Conservation (phyloP, 2,329 filamentous ascomycete species). For the Cercospora sp. region DNA sequence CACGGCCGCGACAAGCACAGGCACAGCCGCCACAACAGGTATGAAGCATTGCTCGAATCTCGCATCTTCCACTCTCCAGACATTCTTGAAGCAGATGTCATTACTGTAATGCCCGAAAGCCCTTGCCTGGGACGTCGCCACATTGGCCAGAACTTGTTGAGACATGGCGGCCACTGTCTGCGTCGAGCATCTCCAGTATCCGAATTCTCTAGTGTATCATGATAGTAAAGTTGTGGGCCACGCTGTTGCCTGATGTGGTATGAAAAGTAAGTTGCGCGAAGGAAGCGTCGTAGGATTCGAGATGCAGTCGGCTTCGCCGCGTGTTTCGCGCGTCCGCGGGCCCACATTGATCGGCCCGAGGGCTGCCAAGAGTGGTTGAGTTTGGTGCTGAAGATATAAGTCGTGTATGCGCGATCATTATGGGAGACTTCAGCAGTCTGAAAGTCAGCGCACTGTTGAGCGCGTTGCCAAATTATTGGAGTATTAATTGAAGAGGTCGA, state of each 20-base stretch:
- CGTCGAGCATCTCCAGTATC: neutral
- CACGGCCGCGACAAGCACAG: constrained; percentile 40
- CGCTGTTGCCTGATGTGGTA: neutral
- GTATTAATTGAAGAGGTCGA: neutral
- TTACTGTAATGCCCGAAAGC: neutral
- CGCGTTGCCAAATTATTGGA: neutral
- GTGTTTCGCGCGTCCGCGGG: neutral
- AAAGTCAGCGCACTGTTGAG: neutral
- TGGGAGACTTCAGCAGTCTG: neutral
- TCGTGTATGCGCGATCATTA: neutral
- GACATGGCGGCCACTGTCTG: neutral
- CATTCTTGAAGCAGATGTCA: constrained; percentile 29
- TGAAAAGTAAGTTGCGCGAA: neutral
- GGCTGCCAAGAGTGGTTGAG: neutral
- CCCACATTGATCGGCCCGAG: neutral
- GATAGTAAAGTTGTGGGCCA: neutral
- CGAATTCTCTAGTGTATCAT: neutral
- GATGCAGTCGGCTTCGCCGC: neutral
- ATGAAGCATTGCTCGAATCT: constrained; percentile 45
- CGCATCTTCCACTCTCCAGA: constrained; percentile 41
- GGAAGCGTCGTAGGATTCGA: constrained; percentile 1
- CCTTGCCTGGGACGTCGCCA: neutral
- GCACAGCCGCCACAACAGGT: constrained; percentile 43
- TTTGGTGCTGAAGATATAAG: neutral
- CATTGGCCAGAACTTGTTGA: constrained; percentile 1